Percentiles rank a stretch among this genome's conserved stretches.
Evolutionary conservation across 2,329 filamentous ascomycete genomes (phyloP).

Genomic region (Aspergillus sp.): DNA sequence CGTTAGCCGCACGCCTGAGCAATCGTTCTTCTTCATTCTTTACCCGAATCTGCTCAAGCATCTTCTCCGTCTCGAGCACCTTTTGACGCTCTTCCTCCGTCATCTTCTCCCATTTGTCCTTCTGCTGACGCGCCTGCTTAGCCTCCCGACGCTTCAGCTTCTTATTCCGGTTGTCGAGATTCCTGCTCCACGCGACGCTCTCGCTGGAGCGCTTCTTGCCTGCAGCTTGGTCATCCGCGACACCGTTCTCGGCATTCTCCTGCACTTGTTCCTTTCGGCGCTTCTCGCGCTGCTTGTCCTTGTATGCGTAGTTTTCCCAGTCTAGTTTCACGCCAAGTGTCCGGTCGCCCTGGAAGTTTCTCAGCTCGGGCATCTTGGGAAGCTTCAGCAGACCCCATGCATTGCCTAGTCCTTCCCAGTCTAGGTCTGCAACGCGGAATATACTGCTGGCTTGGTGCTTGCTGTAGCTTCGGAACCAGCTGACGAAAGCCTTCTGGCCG

Average conservation of each 20-base stretch:
- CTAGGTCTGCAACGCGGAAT: slow-evolving; percentile 76
- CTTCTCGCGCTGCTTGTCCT: slow-evolving; percentile 70
- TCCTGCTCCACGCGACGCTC: slow-evolving; percentile 72
- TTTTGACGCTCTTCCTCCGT: slow-evolving; percentile 69
- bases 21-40: slow-evolving; percentile 49
- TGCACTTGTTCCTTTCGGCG: slow-evolving; percentile 60
- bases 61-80: slow-evolving; percentile 62
- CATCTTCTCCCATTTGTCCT: slow-evolving; percentile 64
- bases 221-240: slow-evolving; percentile 38
- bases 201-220: slow-evolving; percentile 59
- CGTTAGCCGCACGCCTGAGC: slow-evolving; percentile 21
- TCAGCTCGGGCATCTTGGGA: slow-evolving; percentile 91
- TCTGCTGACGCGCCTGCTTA: slow-evolving; percentile 64
- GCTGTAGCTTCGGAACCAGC: slow-evolving; percentile 86
- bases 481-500: slow-evolving; percentile 87
- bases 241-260: slow-evolving; percentile 46
- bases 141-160: slow-evolving; percentile 65
- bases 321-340: slow-evolving; percentile 59
- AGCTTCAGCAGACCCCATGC: slow-evolving; percentile 85
- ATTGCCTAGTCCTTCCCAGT: slow-evolving; percentile 78
- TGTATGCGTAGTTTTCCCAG: slow-evolving; percentile 69
- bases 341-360: slow-evolving; percentile 69
- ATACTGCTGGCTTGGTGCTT: slow-evolving; percentile 91
- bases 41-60: slow-evolving; percentile 66
- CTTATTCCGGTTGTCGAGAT: slow-evolving; percentile 65